phyloP scores from a whole-genome alignment of 2,329 filamentous ascomycete genomes.

The Diaporthe velutina region DNA sequence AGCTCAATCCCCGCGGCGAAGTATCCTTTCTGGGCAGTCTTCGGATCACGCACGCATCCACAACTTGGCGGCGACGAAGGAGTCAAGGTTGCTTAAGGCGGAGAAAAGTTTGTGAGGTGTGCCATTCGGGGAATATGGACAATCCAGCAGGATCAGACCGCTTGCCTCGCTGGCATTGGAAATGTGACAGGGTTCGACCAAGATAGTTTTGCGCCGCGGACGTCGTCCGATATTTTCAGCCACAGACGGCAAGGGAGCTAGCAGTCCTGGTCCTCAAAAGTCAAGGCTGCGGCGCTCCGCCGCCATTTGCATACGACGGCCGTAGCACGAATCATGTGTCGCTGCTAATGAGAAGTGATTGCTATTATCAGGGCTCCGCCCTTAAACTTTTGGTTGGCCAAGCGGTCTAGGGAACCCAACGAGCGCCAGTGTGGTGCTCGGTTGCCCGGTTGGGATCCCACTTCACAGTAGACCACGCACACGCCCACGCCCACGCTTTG shows the following conservation, averaged over 20 bases:
- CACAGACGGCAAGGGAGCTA: constrained; percentile 7
- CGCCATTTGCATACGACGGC: constrained; percentile 20
- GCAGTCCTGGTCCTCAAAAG: constrained; percentile 3
- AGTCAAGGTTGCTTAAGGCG: constrained; percentile 5
- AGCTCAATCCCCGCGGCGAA: constrained; percentile 13
- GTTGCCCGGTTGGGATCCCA: not conserved
- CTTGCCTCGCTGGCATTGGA: constrained; percentile 27
- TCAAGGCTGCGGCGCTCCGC: constrained; percentile 36
- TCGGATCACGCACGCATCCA: constrained; percentile 29
- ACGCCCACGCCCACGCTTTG: not conserved
- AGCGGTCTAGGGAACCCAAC: constrained; percentile 7
- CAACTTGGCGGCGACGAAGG: constrained; percentile 1
- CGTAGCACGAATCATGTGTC: constrained; percentile 37
- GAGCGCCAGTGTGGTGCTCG: constrained; percentile 24
- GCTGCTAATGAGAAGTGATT: constrained; percentile 13
- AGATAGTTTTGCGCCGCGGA: constrained; percentile 36
- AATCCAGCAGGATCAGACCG: constrained; percentile 35
- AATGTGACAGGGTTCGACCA: constrained; percentile 30
- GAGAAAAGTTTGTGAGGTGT: constrained; percentile 26
- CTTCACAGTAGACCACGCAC: constrained; percentile 20
- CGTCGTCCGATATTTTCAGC: constrained; percentile 37
- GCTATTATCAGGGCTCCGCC: constrained; percentile 8
- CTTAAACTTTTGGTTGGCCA: constrained; percentile 8
- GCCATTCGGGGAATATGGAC: constrained; percentile 30
- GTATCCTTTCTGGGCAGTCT: constrained; percentile 9